Percentiles rank a stretch among this genome's conserved stretches.
These are phyloP conservation scores for Leccinellum rugosiceps DNA, from an alignment of 768 basidiomycete species.

Conservation along the genomic window DNA sequence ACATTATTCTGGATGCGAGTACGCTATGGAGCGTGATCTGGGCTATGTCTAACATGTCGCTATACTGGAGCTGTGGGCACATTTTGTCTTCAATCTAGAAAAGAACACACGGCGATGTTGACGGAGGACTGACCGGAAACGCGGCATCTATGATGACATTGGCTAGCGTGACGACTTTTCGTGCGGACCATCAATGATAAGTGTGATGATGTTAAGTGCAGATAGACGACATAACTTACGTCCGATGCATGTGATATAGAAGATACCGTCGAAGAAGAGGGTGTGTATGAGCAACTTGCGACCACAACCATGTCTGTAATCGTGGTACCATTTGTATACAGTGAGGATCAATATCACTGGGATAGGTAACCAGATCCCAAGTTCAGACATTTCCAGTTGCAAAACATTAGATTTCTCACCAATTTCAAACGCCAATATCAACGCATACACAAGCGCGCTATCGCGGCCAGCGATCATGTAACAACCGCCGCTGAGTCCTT, in stretches of 20 bases:
- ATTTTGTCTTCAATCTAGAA: not conserved
- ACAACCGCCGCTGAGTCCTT: not conserved
- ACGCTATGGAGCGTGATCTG: too few relatives aligned
- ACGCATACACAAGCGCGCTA: not conserved
- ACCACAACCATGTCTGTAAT: not conserved
- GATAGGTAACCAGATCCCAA: too few relatives aligned
- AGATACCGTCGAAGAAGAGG: not conserved
- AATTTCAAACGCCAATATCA: not conserved
- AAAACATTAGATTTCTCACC: not conserved
- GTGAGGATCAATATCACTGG: not conserved
- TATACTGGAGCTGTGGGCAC: too few relatives aligned
- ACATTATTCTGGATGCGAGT: too few relatives aligned
- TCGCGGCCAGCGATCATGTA: not conserved
- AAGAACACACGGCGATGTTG: too few relatives aligned
- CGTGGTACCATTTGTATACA: not conserved
- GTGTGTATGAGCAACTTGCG: not conserved
- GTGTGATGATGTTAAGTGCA: not conserved
- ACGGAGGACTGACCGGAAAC: not conserved
- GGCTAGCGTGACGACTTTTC: not conserved
- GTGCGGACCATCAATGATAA: not conserved
- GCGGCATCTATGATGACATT: not conserved
- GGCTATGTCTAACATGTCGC: too few relatives aligned
- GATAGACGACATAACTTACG: not conserved
- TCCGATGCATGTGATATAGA: not conserved
- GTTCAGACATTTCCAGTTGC: not conserved